phyloP scores from a whole-genome alignment of 1,284 basidiomycete species.

The Chiua sp. region DNA sequence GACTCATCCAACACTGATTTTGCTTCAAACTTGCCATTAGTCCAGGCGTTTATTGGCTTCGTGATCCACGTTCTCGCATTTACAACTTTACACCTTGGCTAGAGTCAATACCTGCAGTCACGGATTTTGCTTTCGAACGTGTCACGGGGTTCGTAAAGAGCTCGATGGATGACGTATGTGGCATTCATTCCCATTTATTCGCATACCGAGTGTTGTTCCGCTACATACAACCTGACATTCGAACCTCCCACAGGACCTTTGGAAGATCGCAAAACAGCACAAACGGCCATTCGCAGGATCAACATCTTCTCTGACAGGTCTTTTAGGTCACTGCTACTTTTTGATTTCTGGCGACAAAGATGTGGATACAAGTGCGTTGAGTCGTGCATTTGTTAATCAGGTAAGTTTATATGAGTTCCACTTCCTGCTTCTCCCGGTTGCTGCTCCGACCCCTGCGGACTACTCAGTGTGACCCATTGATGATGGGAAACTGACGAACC shows the following conservation, averaged over 20 bases:
- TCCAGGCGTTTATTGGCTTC: conserved; percentile 91
- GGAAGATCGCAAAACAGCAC: conserved; percentile 63
- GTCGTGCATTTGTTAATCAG: conserved; percentile 62
- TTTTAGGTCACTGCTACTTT: conserved; percentile 91
- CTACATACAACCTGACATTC: too few species aligned
- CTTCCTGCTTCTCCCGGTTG: too few species aligned
- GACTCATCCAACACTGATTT: not conserved
- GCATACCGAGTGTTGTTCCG: too few species aligned
- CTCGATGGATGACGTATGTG: conserved; percentile 73
- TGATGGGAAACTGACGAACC: conserved; percentile 4
- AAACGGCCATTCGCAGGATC: conserved; percentile 80
- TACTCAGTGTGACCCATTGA: not conserved
- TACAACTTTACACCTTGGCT: conserved; percentile 86
- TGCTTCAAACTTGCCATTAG: conserved; percentile 43
- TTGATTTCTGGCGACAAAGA: conserved; percentile 70
- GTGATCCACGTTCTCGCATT: conserved; percentile 85
- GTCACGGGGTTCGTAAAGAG: conserved; percentile 82
- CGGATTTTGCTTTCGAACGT: conserved; percentile 91
- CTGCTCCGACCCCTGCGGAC: too few species aligned
- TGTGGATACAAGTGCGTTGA: conserved; percentile 65
- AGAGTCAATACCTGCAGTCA: conserved; percentile 76
- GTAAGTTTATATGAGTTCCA: conserved; percentile 43
- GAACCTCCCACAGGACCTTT: conserved; percentile 58
- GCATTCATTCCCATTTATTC: not conserved
- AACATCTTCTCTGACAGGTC: conserved; percentile 89